phyloP scores from a whole-genome alignment of 768 basidiomycete species.

The Russula lepida region DNA sequence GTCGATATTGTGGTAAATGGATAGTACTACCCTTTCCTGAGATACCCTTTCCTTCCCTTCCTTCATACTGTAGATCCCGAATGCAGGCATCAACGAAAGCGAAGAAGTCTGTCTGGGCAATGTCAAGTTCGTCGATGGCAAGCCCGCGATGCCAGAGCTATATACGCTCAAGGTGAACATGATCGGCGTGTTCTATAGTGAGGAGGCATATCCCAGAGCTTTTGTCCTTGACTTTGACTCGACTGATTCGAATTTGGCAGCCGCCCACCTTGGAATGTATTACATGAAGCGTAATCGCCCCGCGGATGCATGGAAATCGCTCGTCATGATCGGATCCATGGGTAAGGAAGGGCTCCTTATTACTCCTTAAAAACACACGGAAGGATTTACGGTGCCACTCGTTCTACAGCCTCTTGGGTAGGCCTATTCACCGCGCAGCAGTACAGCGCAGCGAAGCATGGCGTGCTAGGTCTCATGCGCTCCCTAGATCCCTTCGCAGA shows the following conservation, averaged over 20 bases:
- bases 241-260: conserved; percentile 23
- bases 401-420: conserved; percentile 46
- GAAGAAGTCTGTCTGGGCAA: conserved; percentile 20
- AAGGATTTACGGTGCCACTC: background rate
- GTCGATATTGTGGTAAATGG: conserved; percentile 44
- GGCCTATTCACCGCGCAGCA: conserved; percentile 36
- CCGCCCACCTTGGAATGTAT: conserved; percentile 42
- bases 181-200: conserved; percentile 40
- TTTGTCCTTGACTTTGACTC: background rate
- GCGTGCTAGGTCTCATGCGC: conserved; percentile 45
- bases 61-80: background rate
- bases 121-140: conserved; percentile 27
- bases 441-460: conserved; percentile 49
- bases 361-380: background rate
- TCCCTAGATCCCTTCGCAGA: conserved; percentile 34
- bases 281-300: conserved; percentile 35
- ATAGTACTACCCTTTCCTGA: no score
- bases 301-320: conserved; percentile 36
- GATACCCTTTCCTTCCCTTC: no score
- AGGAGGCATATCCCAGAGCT: conserved; percentile 18
- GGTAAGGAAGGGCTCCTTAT: conserved; percentile 27
- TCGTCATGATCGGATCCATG: conserved; percentile 49
- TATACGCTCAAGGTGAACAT: conserved; percentile 45
- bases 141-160: conserved; percentile 37
- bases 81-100: conserved; percentile 27